Evolutionary conservation across 768 basidiomycete genomes (phyloP).

Genomic region (Suillus americanus): DNA sequence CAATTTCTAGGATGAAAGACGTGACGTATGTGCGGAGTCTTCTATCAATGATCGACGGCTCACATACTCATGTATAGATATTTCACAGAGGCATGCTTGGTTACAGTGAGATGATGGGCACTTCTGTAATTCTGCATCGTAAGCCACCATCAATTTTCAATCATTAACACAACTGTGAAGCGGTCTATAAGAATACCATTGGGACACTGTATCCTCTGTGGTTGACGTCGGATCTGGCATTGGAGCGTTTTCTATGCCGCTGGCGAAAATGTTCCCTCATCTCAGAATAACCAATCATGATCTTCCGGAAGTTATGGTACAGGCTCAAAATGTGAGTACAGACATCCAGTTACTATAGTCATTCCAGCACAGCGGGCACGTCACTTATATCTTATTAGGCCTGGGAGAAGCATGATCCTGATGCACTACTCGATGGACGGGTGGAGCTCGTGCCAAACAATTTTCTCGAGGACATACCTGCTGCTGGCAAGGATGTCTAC

Average conservation of each 20-base stretch:
- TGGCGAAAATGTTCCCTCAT: constrained; percentile 27
- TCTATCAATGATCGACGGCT: background rate
- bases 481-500: constrained; percentile 21
- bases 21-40: constrained; percentile 12
- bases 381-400: background rate
- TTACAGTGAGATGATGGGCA: constrained; percentile 16
- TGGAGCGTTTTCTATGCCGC: constrained; percentile 25
- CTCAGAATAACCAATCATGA: constrained; percentile 29
- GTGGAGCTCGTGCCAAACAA: constrained; percentile 20
- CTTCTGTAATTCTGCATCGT: constrained; percentile 24
- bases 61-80: constrained; percentile 11
- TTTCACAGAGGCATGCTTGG: constrained; percentile 27
- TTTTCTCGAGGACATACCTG: constrained; percentile 19
- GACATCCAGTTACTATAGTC: background rate
- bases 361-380: constrained; percentile 3
- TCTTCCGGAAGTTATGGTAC: constrained; percentile 25
- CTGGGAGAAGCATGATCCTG: constrained; percentile 20
- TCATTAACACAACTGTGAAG: background rate
- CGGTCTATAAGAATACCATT: constrained; percentile 20
- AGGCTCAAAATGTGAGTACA: constrained; percentile 20
- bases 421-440: constrained; percentile 15
- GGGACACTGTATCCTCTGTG: constrained; percentile 25
- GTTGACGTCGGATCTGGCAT: constrained; percentile 31
- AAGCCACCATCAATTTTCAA: background rate
- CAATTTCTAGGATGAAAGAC: constrained; percentile 13